A percentile compares a stretch with the other conserved stretches of the same genome.
These are phyloP conservation scores for Podaxis sp. DNA, from an alignment of 768 basidiomycete species.

Conservation along the genomic window DNA sequence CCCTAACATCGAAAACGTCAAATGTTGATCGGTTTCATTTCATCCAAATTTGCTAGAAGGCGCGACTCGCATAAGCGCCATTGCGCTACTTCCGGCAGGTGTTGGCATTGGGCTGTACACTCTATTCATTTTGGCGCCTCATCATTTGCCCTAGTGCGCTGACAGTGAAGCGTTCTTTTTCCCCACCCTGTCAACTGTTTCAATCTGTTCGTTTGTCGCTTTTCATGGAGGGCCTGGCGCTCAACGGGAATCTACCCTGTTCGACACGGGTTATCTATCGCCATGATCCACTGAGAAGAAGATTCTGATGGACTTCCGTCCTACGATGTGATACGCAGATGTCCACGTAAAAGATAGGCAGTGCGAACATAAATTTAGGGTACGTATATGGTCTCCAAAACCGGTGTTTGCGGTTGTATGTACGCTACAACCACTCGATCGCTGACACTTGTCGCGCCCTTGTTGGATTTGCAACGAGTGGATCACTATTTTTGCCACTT, in stretches of 20 bases:
- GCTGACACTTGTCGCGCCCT: neutral
- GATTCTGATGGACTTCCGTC: constrained; percentile 3
- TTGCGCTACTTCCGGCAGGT: neutral
- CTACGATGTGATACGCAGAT: neutral
- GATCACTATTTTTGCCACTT: no score
- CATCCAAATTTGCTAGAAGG: neutral
- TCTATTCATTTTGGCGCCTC: constrained; percentile 5
- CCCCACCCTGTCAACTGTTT: constrained; percentile 1
- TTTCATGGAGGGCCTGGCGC: neutral
- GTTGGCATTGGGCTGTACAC: no score
- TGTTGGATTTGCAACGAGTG: no score
- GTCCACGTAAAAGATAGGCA: constrained; percentile 9
- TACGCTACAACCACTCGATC: neutral
- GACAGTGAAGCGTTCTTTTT: neutral
- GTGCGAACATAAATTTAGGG: constrained; percentile 4
- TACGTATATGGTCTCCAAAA: neutral
- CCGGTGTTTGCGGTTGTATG: constrained; percentile 9
- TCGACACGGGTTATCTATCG: constrained; percentile 6
- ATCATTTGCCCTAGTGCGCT: neutral
- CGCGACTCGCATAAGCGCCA: neutral
- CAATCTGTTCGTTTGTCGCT: neutral
- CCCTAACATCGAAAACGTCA: neutral
- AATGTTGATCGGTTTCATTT: neutral
- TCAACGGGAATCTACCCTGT: constrained; percentile 4
- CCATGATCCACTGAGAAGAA: constrained; percentile 2